phyloP scores from a whole-genome alignment of 2,329 filamentous ascomycete species.

The Scorias spongiosa region DNA sequence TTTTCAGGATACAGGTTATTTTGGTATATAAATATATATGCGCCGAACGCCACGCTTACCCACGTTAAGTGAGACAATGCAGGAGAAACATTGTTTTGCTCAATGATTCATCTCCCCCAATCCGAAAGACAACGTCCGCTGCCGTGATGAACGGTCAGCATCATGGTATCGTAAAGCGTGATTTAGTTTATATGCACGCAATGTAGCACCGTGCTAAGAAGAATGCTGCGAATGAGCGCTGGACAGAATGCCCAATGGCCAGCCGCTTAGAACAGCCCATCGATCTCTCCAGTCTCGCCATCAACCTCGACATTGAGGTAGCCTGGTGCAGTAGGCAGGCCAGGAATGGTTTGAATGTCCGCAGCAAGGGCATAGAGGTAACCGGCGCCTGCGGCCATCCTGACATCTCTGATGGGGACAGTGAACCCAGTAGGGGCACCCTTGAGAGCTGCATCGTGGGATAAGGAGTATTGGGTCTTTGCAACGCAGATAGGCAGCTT shows the following conservation, averaged over 20 bases:
- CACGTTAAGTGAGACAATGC: neutral
- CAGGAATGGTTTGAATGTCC: conserved; percentile 96
- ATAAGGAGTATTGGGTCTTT: conserved; percentile 96
- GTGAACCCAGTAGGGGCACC: conserved; percentile 90
- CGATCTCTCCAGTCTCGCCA: conserved; percentile 36
- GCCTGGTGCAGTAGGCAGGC: conserved; percentile 83
- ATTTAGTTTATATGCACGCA: neutral
- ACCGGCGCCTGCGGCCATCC: conserved; percentile 85
- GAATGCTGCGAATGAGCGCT: neutral
- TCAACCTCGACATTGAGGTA: conserved; percentile 81
- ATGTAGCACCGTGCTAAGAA: neutral
- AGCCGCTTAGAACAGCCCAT: conserved; percentile 60
- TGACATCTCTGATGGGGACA: conserved; percentile 83
- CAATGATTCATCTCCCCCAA: neutral
- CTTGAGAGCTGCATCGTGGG: conserved; percentile 84
- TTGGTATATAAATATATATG: too few species aligned
- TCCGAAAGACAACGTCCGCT: neutral
- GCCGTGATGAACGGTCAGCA: neutral
- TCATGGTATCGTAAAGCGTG: neutral
- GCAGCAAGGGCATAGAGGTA: conserved; percentile 91
- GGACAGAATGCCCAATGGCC: too few species aligned
- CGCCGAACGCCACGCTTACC: neutral
- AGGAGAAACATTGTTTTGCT: neutral
- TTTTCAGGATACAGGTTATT: too few species aligned
- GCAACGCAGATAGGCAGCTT: conserved; percentile 92